Percentiles rank a stretch among this genome's conserved stretches.
Evolutionary conservation across 2,329 filamentous ascomycete genomes (phyloP).

Genomic region (Pseudocercospora vitis): DNA sequence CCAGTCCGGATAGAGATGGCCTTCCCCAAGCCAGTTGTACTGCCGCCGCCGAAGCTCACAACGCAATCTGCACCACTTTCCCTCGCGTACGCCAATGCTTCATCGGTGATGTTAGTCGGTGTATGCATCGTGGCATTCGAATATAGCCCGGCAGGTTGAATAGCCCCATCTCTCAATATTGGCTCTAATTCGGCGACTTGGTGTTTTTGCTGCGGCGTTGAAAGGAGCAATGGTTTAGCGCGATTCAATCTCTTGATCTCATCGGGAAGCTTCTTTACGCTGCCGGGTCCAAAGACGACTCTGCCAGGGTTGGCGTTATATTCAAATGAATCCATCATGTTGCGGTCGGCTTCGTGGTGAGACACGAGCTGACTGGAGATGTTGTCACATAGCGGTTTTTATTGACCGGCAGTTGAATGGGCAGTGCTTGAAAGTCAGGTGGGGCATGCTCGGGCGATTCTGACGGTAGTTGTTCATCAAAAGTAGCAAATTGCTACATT

Average conservation of each 20-base stretch:
- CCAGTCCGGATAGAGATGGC: constrained; percentile 39
- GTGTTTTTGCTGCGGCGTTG: constrained; percentile 53
- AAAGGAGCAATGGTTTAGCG: constrained; percentile 56
- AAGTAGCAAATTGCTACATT: not conserved
- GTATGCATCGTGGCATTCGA: constrained; percentile 64
- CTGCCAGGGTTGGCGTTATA: constrained; percentile 56
- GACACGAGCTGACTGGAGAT: not conserved
- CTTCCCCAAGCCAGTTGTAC: constrained; percentile 59
- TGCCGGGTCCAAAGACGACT: constrained; percentile 59
- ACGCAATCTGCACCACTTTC: constrained; percentile 54
- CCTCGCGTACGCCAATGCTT: constrained; percentile 53
- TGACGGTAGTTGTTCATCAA: not conserved
- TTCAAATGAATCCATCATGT: constrained; percentile 44
- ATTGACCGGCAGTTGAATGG: constrained; percentile 1
- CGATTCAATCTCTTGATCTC: constrained; percentile 50
- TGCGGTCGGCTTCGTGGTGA: not conserved
- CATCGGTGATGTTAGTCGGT: constrained; percentile 57
- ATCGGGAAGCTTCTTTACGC: constrained; percentile 49
- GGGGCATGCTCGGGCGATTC: not conserved
- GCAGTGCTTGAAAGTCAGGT: not conserved
- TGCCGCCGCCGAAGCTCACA: constrained; percentile 63
- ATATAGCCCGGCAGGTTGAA: constrained; percentile 54
- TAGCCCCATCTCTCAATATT: constrained; percentile 42
- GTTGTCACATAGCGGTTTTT: not conserved
- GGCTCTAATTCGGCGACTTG: constrained; percentile 49